Evolutionary conservation across 2,329 filamentous ascomycete species (phyloP).

Genomic region (Phialocephala subalpina): DNA sequence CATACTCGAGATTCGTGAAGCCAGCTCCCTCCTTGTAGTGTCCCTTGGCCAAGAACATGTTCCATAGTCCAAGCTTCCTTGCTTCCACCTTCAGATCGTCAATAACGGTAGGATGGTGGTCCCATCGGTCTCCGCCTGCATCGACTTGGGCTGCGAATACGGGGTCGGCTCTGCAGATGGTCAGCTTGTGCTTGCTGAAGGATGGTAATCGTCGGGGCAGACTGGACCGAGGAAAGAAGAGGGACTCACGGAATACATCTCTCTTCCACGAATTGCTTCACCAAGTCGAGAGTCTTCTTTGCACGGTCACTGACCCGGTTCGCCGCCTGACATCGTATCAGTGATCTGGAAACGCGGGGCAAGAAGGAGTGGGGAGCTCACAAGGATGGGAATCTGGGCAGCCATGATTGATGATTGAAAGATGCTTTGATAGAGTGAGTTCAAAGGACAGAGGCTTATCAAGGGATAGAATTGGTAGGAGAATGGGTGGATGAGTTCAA

Average conservation of each 20-base stretch:
- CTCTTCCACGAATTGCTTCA: conserved; percentile 96
- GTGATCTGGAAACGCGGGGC: conserved; percentile 18
- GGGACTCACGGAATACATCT: conserved; percentile 80
- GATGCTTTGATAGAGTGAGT: background rate
- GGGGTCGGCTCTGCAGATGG: conserved; percentile 70
- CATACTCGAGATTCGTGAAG: conserved; percentile 95
- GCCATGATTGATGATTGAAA: conserved; percentile 48
- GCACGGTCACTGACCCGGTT: conserved; percentile 80
- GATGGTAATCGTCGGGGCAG: conserved; percentile 16
- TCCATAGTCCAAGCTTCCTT: conserved; percentile 87
- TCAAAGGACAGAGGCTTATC: background rate
- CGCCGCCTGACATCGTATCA: conserved; percentile 39
- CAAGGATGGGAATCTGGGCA: conserved; percentile 55
- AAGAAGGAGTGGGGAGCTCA: conserved; percentile 40
- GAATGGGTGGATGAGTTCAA: conserved; percentile 2
- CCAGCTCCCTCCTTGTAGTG: conserved; percentile 96
- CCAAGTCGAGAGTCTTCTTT: conserved; percentile 82
- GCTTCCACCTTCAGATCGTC: conserved; percentile 91
- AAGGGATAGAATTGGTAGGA: conserved; percentile 4
- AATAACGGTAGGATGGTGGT: conserved; percentile 78
- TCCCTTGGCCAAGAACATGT: conserved; percentile 95
- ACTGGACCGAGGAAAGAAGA: background rate
- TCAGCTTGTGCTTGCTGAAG: conserved; percentile 26
- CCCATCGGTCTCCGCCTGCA: conserved; percentile 77
- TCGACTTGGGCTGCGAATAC: conserved; percentile 84